phyloP scores from a whole-genome alignment of 441 rosid species.

The Lepidium campestre region DNA sequence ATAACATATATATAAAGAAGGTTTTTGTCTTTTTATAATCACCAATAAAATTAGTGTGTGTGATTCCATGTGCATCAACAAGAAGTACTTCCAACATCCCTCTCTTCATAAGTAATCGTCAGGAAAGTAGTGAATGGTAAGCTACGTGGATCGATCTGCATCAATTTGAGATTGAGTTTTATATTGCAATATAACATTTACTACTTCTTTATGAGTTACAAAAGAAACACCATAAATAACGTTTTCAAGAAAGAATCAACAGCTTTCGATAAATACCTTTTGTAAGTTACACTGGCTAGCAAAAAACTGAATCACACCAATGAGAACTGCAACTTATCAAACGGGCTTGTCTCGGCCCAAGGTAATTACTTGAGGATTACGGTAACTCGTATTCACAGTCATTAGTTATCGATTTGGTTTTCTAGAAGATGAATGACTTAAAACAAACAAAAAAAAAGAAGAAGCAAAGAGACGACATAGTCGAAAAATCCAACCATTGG shows the following conservation, averaged over 20 bases:
- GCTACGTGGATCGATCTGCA: background rate
- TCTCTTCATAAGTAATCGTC: conserved; percentile 37
- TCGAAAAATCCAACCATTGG: background rate
- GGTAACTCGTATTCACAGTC: no score
- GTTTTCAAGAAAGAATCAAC: background rate
- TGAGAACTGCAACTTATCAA: background rate
- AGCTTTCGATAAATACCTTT: background rate
- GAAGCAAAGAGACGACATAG: background rate
- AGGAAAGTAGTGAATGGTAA: background rate
- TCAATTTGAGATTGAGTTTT: background rate
- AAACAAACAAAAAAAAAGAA: no score
- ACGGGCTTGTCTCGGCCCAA: background rate
- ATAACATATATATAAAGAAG: background rate
- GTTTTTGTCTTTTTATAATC: background rate
- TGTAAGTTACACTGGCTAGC: conserved; percentile 1
- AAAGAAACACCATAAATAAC: background rate
- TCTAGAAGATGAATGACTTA: background rate
- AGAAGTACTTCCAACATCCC: conserved; percentile 72
- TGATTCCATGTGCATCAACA: conserved; percentile 72
- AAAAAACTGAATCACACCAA: conserved; percentile 4
- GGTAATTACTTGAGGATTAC: background rate
- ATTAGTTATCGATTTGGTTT: no score
- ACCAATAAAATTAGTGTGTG: conserved; percentile 64
- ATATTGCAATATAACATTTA: conserved; percentile 10
- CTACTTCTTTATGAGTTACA: conserved; percentile 18